Conservation (phyloP, 257 asterid genomes). For the Nicotiana tabacum region DNA sequence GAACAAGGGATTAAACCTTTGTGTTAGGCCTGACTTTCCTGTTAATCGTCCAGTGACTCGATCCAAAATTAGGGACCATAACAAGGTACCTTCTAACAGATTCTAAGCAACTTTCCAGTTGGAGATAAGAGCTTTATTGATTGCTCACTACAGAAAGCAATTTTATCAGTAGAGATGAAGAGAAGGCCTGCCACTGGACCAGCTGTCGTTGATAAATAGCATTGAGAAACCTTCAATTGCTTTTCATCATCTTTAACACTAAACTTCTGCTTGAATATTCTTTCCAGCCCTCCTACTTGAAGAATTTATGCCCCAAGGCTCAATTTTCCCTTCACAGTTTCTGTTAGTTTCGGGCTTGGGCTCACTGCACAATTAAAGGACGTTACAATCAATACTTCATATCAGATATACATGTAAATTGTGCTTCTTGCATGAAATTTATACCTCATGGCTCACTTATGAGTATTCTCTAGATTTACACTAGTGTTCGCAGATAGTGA, state of each 20-base stretch:
- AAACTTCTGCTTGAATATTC: conserved; percentile 10
- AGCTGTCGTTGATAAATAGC: conserved; percentile 14
- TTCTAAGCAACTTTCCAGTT: conserved; percentile 5
- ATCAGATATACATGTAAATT: background rate
- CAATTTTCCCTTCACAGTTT: conserved; percentile 44
- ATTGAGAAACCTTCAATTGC: conserved; percentile 16
- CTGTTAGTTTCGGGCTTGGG: conserved; percentile 37
- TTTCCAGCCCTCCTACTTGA: conserved; percentile 21
- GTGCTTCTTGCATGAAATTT: background rate
- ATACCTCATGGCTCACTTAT: background rate
- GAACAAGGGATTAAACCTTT: no score
- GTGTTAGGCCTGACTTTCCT: no score
- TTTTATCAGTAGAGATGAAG: conserved; percentile 16
- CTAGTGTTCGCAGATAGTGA: background rate
- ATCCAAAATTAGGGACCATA: no score
- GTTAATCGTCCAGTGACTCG: no score
- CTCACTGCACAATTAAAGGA: conserved; percentile 25
- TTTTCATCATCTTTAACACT: conserved; percentile 12
- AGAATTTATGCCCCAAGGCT: conserved; percentile 36
- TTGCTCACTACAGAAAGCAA: conserved; percentile 19
- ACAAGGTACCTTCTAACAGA: background rate
- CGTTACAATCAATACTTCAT: background rate
- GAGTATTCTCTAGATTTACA: background rate
- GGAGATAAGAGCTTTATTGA: conserved; percentile 16
- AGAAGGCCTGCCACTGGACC: conserved; percentile 18